Conservation (phyloP, 2,329 filamentous ascomycete species). For the Rasamsonia emersonii region DNA sequence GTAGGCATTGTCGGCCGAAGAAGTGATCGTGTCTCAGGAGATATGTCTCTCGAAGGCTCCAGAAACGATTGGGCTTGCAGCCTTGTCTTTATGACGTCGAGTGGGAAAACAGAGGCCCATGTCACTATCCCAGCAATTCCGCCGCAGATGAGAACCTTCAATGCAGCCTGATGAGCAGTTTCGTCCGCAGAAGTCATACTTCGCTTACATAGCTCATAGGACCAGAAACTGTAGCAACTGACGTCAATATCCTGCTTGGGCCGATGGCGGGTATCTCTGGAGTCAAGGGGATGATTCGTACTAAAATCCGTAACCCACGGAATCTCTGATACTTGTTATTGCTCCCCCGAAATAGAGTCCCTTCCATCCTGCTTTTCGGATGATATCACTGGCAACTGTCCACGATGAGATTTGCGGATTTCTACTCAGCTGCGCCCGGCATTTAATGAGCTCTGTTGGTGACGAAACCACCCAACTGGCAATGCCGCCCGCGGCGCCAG, state of each 20-base stretch:
- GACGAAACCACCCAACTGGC: slow-evolving; percentile 79
- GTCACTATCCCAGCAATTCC: slow-evolving; percentile 80
- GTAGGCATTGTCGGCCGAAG: slow-evolving; percentile 12
- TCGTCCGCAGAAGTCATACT: slow-evolving; percentile 42
- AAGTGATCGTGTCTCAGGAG: slow-evolving; percentile 16
- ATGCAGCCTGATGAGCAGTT: slow-evolving; percentile 42
- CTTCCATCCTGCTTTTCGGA: slow-evolving; percentile 49
- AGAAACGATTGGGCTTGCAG: slow-evolving; percentile 63
- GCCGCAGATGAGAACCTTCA: slow-evolving; percentile 69
- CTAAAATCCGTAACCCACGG: slow-evolving; percentile 94
- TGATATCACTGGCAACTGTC: slow-evolving; percentile 55
- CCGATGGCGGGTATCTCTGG: slow-evolving; percentile 3
- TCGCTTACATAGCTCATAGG: slow-evolving; percentile 68
- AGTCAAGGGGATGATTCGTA: slow-evolving; percentile 28
- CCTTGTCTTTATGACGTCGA: slow-evolving; percentile 87
- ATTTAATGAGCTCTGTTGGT: slow-evolving; percentile 87
- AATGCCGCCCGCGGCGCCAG: slow-evolving; percentile 72
- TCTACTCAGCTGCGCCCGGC: slow-evolving; percentile 63
- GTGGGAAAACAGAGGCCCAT: slow-evolving; percentile 82
- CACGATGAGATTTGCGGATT: slow-evolving; percentile 48
- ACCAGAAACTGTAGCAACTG: slow-evolving; percentile 59
- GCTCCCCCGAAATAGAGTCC: slow-evolving; percentile 75
- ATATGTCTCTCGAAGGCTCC: slow-evolving; percentile 11
- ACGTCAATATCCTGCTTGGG: slow-evolving; percentile 5
- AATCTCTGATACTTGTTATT: slow-evolving; percentile 75